These are phyloP conservation scores for Suillus luteus DNA, from an alignment of 768 basidiomycete species.

Conservation along the genomic window DNA sequence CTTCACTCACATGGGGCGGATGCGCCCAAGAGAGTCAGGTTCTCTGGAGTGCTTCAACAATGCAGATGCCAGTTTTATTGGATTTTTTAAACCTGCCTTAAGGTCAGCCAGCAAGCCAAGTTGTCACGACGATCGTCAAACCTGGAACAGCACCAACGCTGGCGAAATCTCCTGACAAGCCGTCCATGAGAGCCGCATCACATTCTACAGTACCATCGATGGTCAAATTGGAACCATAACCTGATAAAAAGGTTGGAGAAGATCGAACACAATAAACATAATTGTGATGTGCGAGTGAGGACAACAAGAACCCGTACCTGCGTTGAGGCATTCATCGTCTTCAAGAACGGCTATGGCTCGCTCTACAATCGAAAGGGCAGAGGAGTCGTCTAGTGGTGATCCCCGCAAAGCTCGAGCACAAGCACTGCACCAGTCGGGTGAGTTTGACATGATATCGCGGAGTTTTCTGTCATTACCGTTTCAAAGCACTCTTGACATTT, in stretches of 20 bases:
- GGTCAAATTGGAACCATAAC: conserved; percentile 79
- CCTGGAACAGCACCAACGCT: conserved; percentile 75
- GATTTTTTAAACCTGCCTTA: conserved; percentile 63
- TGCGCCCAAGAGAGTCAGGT: conserved; percentile 56
- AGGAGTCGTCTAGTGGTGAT: conserved; percentile 17
- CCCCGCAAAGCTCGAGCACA: conserved; percentile 45
- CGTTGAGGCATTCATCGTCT: conserved; percentile 68
- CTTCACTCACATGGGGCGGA: conserved; percentile 63
- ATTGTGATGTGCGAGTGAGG: background rate
- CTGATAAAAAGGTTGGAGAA: conserved; percentile 34
- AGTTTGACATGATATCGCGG: conserved; percentile 1
- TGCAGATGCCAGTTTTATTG: conserved; percentile 59
- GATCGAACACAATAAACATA: background rate
- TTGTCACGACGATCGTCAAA: conserved; percentile 25
- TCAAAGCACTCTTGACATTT: conserved; percentile 55
- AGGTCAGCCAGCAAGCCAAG: background rate
- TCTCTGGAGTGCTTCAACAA: conserved; percentile 56
- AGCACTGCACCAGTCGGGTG: conserved; percentile 39
- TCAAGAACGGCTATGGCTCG: conserved; percentile 60
- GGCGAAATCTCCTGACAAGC: conserved; percentile 55
- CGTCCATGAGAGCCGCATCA: conserved; percentile 75
- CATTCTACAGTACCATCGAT: conserved; percentile 77
- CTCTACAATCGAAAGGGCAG: conserved; percentile 51
- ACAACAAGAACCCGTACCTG: conserved; percentile 45
- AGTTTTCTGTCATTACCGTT: conserved; percentile 44